phyloP scores from a whole-genome alignment of 2,329 filamentous ascomycete species.

The Capronia epimyces region DNA sequence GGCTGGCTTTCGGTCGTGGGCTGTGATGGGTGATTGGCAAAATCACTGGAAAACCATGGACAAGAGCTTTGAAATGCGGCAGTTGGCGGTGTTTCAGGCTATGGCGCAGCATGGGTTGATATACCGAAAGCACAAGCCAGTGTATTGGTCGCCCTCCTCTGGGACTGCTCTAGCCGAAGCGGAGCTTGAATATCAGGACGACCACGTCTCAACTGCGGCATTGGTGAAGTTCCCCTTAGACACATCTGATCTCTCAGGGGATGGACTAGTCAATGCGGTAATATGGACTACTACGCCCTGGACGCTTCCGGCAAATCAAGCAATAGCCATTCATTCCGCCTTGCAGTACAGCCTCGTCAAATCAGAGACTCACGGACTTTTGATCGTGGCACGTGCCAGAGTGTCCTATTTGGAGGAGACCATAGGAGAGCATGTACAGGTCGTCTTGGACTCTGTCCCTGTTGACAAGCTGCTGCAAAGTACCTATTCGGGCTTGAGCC shows the following conservation, averaged over 20 bases:
- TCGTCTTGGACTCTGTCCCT: slow-evolving; percentile 45
- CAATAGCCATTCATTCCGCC: slow-evolving; percentile 73
- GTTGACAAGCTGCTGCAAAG: slow-evolving; percentile 60
- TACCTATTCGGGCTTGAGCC: slow-evolving; percentile 61
- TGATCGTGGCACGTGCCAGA: slow-evolving; percentile 68
- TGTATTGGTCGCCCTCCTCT: slow-evolving; percentile 63
- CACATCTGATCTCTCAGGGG: slow-evolving; percentile 34
- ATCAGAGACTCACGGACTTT: slow-evolving; percentile 50
- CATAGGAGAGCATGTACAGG: slow-evolving; percentile 42
- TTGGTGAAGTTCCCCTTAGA: slow-evolving; percentile 65
- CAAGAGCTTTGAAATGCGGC: slow-evolving; percentile 55
- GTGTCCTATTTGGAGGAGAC: slow-evolving; percentile 53
- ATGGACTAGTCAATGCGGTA: slow-evolving; percentile 63
- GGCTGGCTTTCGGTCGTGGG: slow-evolving; percentile 55
- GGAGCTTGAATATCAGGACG: slow-evolving; percentile 60
- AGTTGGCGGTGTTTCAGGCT: slow-evolving; percentile 54
- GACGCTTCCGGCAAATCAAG: slow-evolving; percentile 89
- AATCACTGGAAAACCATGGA: slow-evolving; percentile 60
- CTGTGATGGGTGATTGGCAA: slow-evolving; percentile 61
- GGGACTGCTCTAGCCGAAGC: slow-evolving; percentile 59
- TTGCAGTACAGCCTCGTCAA: slow-evolving; percentile 67
- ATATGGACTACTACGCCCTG: slow-evolving; percentile 98
- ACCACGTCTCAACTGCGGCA: slow-evolving; percentile 56
- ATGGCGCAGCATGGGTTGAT: slow-evolving; percentile 60
- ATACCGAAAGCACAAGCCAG: slow-evolving; percentile 57